Evolutionary conservation across 176 grass and related monocot species (phyloP).

Genomic region (Paspalum notatum): DNA sequence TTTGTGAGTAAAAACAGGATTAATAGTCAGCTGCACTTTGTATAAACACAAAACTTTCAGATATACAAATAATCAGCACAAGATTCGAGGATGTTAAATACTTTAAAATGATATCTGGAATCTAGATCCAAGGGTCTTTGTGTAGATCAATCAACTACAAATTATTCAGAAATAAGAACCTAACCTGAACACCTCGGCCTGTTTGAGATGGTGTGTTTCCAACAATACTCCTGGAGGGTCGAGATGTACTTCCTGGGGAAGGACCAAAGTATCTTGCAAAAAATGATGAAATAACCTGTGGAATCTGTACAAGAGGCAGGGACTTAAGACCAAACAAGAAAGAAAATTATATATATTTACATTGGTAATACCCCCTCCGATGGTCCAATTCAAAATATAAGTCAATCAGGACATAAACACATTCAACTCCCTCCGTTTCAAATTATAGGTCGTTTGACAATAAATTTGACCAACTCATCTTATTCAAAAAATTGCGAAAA

Average conservation of each 20-base stretch:
- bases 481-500: too few species aligned
- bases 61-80: slow-evolving; percentile 13
- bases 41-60: background rate
- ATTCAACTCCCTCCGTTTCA: too few species aligned
- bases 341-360: background rate
- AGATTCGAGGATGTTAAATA: background rate
- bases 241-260: slow-evolving; percentile 40
- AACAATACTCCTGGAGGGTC: slow-evolving; percentile 50
- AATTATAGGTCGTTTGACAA: too few species aligned
- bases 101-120: slow-evolving; percentile 3
- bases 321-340: slow-evolving; percentile 33
- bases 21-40: slow-evolving; percentile 15
- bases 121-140: slow-evolving; percentile 16
- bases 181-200: slow-evolving; percentile 52
- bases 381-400: background rate
- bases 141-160: slow-evolving; percentile 8
- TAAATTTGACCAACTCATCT: too few species aligned
- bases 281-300: slow-evolving; percentile 56
- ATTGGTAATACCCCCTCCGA: background rate
- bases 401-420: background rate
- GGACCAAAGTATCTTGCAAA: slow-evolving; percentile 60
- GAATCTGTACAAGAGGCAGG: slow-evolving; percentile 49
- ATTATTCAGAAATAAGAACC: slow-evolving; percentile 36
- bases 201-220: slow-evolving; percentile 48
- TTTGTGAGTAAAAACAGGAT: background rate